Conservation (phyloP, 805 yeast species). For the Lipomyces starkeyi region DNA sequence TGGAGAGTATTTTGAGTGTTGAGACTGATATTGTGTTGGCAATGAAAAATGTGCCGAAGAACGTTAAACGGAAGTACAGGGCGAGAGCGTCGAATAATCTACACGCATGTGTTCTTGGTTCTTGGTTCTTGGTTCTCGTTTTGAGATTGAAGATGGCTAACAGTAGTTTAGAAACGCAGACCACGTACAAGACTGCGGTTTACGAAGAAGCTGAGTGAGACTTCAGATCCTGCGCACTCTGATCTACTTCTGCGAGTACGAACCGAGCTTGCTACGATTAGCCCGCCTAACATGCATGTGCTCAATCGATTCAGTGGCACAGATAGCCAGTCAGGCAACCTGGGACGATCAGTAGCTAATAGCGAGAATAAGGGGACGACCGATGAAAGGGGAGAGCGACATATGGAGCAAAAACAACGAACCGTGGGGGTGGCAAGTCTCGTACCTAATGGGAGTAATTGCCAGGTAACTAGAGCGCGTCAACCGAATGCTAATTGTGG, state of each 20-base stretch:
- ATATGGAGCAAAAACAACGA: neutral
- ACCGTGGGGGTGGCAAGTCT: neutral
- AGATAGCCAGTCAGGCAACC: neutral
- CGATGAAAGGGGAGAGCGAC: neutral
- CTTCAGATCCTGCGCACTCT: neutral
- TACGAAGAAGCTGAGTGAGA: neutral
- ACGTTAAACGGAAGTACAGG: constrained; percentile 6
- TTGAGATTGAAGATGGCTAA: neutral
- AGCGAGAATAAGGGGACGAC: neutral
- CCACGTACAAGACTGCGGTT: neutral
- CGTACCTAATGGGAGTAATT: neutral
- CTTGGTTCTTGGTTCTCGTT: neutral
- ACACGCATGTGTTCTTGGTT: neutral
- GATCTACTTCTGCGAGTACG: neutral
- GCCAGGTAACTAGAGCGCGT: neutral
- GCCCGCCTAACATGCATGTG: neutral
- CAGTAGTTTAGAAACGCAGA: neutral
- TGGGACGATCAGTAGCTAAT: neutral
- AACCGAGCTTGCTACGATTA: neutral
- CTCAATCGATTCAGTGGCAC: neutral
- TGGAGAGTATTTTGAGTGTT: constrained; percentile 8
- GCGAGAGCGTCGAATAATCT: constrained; percentile 7
- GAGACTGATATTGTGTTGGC: constrained; percentile 10
- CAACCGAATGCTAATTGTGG: neutral
- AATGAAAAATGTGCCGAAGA: constrained; percentile 7